A percentile compares a stretch with the other conserved stretches of the same genome.
Evolutionary conservation across 2,329 filamentous ascomycete genomes (phyloP).

Genomic region (Septoria petroselini): DNA sequence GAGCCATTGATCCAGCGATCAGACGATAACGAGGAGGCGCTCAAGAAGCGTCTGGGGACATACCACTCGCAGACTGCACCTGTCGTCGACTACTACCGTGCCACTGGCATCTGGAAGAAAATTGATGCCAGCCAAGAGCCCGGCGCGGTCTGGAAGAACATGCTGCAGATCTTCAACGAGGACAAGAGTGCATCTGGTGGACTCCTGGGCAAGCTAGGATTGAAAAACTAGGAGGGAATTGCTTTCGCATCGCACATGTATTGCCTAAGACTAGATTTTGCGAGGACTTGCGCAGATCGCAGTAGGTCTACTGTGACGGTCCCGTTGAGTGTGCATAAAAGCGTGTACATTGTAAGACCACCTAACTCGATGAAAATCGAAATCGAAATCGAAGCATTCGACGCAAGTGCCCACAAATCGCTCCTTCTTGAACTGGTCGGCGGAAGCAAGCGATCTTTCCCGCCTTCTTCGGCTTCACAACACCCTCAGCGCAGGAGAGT

Average conservation of each 20-base stretch:
- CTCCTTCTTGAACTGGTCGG: not conserved
- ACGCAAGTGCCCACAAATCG: not conserved
- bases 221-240: conserved; percentile 36
- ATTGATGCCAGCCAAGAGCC: conserved; percentile 96
- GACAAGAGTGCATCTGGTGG: conserved; percentile 41
- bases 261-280: conserved; percentile 3
- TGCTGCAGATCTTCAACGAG: conserved; percentile 74
- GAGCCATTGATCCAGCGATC: conserved; percentile 94
- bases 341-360: conserved; percentile 20
- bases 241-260: conserved; percentile 12
- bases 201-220: conserved; percentile 54
- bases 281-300: not conserved
- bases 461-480: not conserved
- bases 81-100: conserved; percentile 94
- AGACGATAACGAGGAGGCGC: conserved; percentile 92
- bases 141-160: conserved; percentile 89
- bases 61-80: conserved; percentile 94
- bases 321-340: conserved; percentile 25
- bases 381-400: not conserved
- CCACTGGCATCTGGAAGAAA: conserved; percentile 93
- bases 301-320: conserved; percentile 1
- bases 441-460: not conserved
- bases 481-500: not conserved
- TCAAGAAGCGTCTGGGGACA: conserved; percentile 89
- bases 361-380: conserved; percentile 21